Evolutionary conservation across 352 stramenopile genomes (phyloP), one percentile per base, ranked within the genome.

Genomic region (Albugo candida): DNA sequence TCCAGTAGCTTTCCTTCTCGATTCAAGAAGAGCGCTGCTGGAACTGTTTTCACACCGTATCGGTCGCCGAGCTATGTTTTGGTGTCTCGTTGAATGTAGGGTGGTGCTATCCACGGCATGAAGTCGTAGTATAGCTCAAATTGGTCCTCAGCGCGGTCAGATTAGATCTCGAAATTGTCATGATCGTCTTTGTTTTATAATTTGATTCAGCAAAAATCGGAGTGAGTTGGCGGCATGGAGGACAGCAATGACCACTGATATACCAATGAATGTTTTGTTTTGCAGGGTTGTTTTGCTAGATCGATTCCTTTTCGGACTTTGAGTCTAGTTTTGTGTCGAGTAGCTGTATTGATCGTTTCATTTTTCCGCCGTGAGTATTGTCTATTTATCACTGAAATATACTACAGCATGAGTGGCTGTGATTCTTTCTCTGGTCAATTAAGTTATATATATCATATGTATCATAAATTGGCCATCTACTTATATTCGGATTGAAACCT

Each of bases 101-200:
- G 85, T 34, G 97, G 58, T n/a, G 92, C 82, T 41, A 86, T 58
- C 78, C 88, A 97, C 43, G 89, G 83, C 92, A 97, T 97, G 47
- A 83, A 72, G 12, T 61, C 58, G 57, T 88, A 96, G 63, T 97
- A 97, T 51, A 89, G 62, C 17, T 81, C 69, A 49, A 93, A 96
- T 55, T 83, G 81, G 43, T 68, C 61, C 48, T 86, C 64, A 53
- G 92, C 76, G 53, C 80, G 81, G 80, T 97, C 92, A 6, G 82
- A 92, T 21, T 83, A 96, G 48, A 97, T 77, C 61, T 95, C 83
- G 37, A 93, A 83, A 54, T 94, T 70, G 27, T 77, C 47, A 49
- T 80, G 80, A 50, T 44, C 61, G 41, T 64, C 56, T 52, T 88
- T 71, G 36, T 82, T 39, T 82, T 61, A 16, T 65, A 59, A 54